Conservation (phyloP, 805 yeast species). For the Torulaspora franciscae region DNA sequence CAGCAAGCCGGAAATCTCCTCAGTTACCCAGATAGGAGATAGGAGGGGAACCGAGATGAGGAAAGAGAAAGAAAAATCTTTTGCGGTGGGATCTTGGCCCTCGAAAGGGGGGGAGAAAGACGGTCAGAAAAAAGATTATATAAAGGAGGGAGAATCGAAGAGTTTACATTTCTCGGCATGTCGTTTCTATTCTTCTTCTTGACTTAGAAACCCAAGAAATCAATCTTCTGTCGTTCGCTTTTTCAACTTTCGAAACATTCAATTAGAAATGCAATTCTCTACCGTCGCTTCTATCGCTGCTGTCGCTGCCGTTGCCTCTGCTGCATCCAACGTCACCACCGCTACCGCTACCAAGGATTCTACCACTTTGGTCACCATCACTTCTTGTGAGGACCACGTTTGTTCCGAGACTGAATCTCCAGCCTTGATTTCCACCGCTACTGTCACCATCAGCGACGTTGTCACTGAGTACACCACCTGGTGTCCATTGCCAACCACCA, state of each 20-base stretch:
- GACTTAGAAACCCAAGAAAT: slow-evolving; percentile 18
- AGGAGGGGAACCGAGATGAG: too few relatives aligned
- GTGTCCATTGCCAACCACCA: slow-evolving; percentile 23
- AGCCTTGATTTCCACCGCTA: slow-evolving; percentile 36
- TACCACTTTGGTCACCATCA: slow-evolving; percentile 37
- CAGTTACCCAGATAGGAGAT: too few relatives aligned
- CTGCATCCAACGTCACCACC: slow-evolving; percentile 23
- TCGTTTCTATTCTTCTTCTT: not conserved
- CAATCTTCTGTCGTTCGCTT: slow-evolving; percentile 33
- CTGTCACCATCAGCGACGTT: slow-evolving; percentile 35
- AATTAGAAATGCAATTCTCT: slow-evolving; percentile 39
- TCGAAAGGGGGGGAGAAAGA: too few relatives aligned
- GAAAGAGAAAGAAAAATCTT: too few relatives aligned
- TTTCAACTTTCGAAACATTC: slow-evolving; percentile 17
- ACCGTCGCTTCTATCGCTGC: slow-evolving; percentile 39
- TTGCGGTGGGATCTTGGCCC: too few relatives aligned
- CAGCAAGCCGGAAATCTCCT: too few relatives aligned
- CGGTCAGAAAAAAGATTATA: not conserved
- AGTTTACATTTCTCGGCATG: not conserved
- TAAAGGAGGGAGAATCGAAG: not conserved
- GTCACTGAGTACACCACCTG: slow-evolving; percentile 39
- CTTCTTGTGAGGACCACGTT: slow-evolving; percentile 34
- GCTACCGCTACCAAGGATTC: slow-evolving; percentile 27
- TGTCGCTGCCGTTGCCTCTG: slow-evolving; percentile 32
- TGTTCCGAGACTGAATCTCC: slow-evolving; percentile 35